These are phyloP conservation scores for Talaromyces sp. DNA, from an alignment of 2,329 filamentous ascomycete genomes.

Conservation along the genomic window DNA sequence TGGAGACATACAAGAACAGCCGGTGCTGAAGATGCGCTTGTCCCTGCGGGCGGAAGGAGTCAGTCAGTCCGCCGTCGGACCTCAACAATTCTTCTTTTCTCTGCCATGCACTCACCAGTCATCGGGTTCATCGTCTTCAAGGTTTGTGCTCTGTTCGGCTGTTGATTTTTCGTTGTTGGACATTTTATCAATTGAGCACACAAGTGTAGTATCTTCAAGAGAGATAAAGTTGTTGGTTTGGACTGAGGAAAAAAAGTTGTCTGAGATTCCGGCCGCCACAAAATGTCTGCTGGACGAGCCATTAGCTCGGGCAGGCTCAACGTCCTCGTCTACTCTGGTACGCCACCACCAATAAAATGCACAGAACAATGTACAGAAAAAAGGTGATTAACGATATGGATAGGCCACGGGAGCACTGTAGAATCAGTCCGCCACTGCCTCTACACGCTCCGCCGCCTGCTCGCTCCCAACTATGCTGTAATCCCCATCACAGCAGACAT, in stretches of 20 bases:
- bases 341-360: slow-evolving; percentile 25
- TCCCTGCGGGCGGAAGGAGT: slow-evolving; percentile 60
- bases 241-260: neutral
- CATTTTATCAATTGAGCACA: slow-evolving; percentile 38
- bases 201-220: neutral
- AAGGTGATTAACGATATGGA: neutral
- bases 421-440: slow-evolving; percentile 89
- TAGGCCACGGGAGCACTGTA: slow-evolving; percentile 78
- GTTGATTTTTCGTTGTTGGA: slow-evolving; percentile 54
- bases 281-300: slow-evolving; percentile 34
- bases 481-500: slow-evolving; percentile 75
- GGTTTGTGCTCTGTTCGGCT: slow-evolving; percentile 36
- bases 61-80: slow-evolving; percentile 15
- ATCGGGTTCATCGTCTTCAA: slow-evolving; percentile 83
- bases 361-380: neutral
- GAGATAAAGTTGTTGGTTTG: neutral
- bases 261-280: neutral
- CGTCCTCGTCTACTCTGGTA: slow-evolving; percentile 88
- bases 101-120: slow-evolving; percentile 68
- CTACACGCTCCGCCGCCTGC: slow-evolving; percentile 77
- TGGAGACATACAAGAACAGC: slow-evolving; percentile 70
- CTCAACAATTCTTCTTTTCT: neutral
- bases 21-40: slow-evolving; percentile 95
- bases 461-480: slow-evolving; percentile 89
- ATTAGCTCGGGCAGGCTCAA: slow-evolving; percentile 73